These are phyloP conservation scores for Tetramitus jugosus DNA, from an alignment of 208 protist genomes.

Conservation along the genomic window DNA sequence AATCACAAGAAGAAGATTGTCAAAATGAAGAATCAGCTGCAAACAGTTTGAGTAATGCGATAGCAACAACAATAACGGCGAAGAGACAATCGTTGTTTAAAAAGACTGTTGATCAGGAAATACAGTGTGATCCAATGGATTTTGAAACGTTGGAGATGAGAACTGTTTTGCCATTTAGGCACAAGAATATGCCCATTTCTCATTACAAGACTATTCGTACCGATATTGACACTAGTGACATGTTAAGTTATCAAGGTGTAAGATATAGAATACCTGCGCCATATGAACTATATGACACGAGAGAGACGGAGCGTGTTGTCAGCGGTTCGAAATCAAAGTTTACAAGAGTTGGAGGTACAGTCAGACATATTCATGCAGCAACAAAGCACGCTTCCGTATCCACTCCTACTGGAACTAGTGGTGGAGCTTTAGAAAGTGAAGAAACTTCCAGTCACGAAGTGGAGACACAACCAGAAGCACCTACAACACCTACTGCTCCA, in stretches of 20 bases:
- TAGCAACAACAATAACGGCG: no score
- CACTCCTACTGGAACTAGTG: background rate
- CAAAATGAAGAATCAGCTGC: no score
- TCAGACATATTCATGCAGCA: background rate
- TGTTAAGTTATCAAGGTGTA: background rate
- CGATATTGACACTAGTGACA: background rate
- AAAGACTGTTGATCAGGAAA: background rate
- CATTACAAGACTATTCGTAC: background rate
- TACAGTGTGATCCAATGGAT: background rate
- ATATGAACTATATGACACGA: no score
- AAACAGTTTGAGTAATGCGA: no score
- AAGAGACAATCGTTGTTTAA: no score
- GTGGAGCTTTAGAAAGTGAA: no score
- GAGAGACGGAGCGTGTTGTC: no score
- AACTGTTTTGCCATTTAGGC: background rate
- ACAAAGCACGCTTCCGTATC: background rate
- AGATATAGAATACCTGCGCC: background rate
- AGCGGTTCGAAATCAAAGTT: background rate
- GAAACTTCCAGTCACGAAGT: no score
- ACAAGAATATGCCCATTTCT: no score
- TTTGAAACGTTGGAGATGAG: background rate
- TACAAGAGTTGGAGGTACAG: background rate
- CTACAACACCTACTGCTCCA: no score
- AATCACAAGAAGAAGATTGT: no score
- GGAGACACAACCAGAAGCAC: no score